Percentiles rank a stretch among this genome's conserved stretches.
phyloP scores from a whole-genome alignment of 2,329 filamentous ascomycete genomes.

The Apiospora rasikravindrae region DNA sequence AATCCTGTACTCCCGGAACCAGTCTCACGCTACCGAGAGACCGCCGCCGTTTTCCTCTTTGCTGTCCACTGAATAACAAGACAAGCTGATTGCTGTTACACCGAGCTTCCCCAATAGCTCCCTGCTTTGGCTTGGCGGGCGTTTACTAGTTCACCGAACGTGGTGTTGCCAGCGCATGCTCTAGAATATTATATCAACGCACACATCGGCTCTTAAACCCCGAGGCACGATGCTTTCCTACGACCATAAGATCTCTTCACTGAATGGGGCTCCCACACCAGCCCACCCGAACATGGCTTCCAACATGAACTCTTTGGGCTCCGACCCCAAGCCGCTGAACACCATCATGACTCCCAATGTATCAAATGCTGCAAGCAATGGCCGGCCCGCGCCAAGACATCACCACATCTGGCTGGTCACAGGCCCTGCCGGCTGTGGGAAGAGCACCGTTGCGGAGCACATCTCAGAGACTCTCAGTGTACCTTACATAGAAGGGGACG shows the following conservation, averaged over 20 bases:
- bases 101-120: slow-evolving; percentile 5
- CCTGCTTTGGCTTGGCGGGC: slow-evolving; percentile 5
- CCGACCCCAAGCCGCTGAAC: slow-evolving; percentile 37
- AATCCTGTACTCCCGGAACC: background rate
- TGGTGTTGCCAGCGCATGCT: background rate
- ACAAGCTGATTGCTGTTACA: background rate
- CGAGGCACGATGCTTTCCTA: slow-evolving; percentile 54
- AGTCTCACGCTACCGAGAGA: background rate
- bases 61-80: background rate
- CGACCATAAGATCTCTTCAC: slow-evolving; percentile 46
- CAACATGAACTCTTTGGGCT: slow-evolving; percentile 32
- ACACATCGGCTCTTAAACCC: background rate
- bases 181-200: background rate
- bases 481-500: slow-evolving; percentile 79
- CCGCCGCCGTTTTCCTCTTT: background rate
- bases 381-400: slow-evolving; percentile 39
- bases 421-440: slow-evolving; percentile 79
- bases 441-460: slow-evolving; percentile 74
- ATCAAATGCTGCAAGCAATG: slow-evolving; percentile 36
- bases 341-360: slow-evolving; percentile 37
- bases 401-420: slow-evolving; percentile 84
- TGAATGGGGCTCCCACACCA: slow-evolving; percentile 46
- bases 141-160: slow-evolving; percentile 9
- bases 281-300: slow-evolving; percentile 37
- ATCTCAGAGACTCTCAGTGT: slow-evolving; percentile 66